Percentiles rank a stretch among this genome's conserved stretches.
Evolutionary conservation across 192 early-diverging fungal genomes (phyloP).

Genomic region (Dissophora globulifera): DNA sequence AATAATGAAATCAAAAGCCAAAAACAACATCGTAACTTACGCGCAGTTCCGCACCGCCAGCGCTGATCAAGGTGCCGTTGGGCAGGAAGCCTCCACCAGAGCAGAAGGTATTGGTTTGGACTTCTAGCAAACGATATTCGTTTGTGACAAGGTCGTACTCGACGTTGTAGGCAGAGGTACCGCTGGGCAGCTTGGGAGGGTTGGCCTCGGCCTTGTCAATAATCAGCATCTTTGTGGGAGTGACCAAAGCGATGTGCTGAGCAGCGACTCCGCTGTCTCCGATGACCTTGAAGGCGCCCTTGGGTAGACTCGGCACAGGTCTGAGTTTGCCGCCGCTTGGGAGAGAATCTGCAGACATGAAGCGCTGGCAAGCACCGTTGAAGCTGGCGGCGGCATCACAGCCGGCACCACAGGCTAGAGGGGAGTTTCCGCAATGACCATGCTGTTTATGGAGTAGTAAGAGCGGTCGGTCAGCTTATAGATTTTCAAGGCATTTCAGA

Average conservation of each 20-base stretch:
- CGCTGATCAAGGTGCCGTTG: constrained; percentile 61
- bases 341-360: not conserved
- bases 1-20: too few species aligned
- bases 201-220: constrained; percentile 66
- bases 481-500: too few species aligned
- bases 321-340: constrained; percentile 12
- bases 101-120: constrained; percentile 65
- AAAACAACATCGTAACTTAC: constrained; percentile 20
- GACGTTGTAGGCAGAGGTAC: constrained; percentile 53
- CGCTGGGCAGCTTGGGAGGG: constrained; percentile 41
- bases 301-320: constrained; percentile 29
- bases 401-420: constrained; percentile 32
- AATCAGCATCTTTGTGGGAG: constrained; percentile 62
- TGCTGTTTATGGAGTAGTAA: constrained; percentile 17
- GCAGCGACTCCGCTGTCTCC: constrained; percentile 62
- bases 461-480: not conserved
- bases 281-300: constrained; percentile 54
- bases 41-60: constrained; percentile 60
- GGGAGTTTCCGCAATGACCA: constrained; percentile 47
- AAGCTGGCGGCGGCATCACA: constrained; percentile 38
- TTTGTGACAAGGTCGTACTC: constrained; percentile 60
- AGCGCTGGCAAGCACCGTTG: constrained; percentile 28
- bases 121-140: constrained; percentile 49
- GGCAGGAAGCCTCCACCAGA: constrained; percentile 63
- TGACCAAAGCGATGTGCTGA: constrained; percentile 56